Conservation (phyloP, 495 filamentous ascomycete species). For the Chaetomium cochliodes region DNA sequence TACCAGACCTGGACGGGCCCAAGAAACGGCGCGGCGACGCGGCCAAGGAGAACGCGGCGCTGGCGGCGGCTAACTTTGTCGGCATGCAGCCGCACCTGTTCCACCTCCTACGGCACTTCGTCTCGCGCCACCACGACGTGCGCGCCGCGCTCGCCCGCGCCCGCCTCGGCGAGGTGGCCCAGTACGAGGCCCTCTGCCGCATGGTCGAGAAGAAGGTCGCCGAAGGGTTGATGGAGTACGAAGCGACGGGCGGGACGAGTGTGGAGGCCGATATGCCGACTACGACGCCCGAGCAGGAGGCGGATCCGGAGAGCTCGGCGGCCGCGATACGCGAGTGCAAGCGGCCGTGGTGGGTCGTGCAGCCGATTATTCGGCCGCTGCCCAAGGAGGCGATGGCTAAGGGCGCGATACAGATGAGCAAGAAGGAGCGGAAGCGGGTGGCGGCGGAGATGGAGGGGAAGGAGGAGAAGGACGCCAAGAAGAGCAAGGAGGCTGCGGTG, state of each 20-base stretch:
- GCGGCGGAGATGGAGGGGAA: constrained; percentile 31
- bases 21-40: constrained; percentile 39
- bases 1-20: constrained; percentile 50
- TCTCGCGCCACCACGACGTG: constrained; percentile 73
- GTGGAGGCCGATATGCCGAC: constrained; percentile 28
- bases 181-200: constrained; percentile 65
- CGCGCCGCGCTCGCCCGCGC: constrained; percentile 73
- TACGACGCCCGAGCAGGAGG: constrained; percentile 25
- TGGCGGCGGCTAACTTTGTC: constrained; percentile 67
- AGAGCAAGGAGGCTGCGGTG: constrained; percentile 14
- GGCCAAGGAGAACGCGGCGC: constrained; percentile 42
- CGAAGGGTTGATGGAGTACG: constrained; percentile 72
- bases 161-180: constrained; percentile 60
- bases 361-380: constrained; percentile 83
- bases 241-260: constrained; percentile 50
- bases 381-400: constrained; percentile 85
- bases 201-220: constrained; percentile 65
- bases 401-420: constrained; percentile 68
- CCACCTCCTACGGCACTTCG: constrained; percentile 79
- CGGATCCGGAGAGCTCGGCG: constrained; percentile 57
- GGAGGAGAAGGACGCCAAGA: constrained; percentile 16
- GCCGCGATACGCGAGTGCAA: constrained; percentile 67
- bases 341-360: constrained; percentile 88
- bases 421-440: constrained; percentile 48
- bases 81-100: constrained; percentile 92